A percentile compares a stretch with the other conserved stretches of the same genome.
These are phyloP conservation scores for Cryphonectria radicalis DNA, from an alignment of 2,329 filamentous ascomycete species.

Conservation along the genomic window DNA sequence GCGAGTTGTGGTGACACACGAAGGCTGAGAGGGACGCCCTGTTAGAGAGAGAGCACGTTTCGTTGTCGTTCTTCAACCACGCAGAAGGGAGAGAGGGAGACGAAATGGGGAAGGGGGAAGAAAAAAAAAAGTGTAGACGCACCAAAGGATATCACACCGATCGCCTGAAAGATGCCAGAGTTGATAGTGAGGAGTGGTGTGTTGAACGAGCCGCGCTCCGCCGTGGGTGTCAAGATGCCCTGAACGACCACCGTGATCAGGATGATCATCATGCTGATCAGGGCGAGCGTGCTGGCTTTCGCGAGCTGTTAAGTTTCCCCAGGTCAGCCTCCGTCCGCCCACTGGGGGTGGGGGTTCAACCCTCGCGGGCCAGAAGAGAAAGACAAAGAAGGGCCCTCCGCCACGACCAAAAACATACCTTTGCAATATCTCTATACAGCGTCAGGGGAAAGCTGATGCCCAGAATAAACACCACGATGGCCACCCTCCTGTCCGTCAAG, in stretches of 20 bases:
- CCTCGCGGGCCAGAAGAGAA: not conserved
- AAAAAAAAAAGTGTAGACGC: conserved; percentile 38
- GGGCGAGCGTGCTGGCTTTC: conserved; percentile 90
- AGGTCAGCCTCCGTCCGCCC: conserved; percentile 20
- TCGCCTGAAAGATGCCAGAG: conserved; percentile 88
- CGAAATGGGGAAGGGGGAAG: not conserved
- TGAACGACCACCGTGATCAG: conserved; percentile 86
- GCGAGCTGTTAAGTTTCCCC: conserved; percentile 67
- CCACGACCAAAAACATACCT: conserved; percentile 58
- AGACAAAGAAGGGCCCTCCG: too few species aligned
- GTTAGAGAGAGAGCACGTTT: conserved; percentile 38
- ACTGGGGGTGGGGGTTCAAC: not conserved
- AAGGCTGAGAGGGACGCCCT: conserved; percentile 51
- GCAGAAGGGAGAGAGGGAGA: not conserved
- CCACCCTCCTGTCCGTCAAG: conserved; percentile 77
- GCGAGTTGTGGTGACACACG: conserved; percentile 88
- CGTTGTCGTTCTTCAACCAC: conserved; percentile 28
- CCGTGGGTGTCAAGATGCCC: conserved; percentile 72
- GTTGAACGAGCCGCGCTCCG: conserved; percentile 72
- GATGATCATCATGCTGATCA: conserved; percentile 92
- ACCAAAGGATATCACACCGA: conserved; percentile 98
- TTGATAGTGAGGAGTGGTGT: conserved; percentile 78
- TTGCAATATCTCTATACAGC: conserved; percentile 94
- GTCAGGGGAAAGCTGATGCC: conserved; percentile 89
- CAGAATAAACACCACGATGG: conserved; percentile 87